These are phyloP conservation scores for Coleophoma eucalyptorum DNA, from an alignment of 2,329 filamentous ascomycete species.

Conservation along the genomic window DNA sequence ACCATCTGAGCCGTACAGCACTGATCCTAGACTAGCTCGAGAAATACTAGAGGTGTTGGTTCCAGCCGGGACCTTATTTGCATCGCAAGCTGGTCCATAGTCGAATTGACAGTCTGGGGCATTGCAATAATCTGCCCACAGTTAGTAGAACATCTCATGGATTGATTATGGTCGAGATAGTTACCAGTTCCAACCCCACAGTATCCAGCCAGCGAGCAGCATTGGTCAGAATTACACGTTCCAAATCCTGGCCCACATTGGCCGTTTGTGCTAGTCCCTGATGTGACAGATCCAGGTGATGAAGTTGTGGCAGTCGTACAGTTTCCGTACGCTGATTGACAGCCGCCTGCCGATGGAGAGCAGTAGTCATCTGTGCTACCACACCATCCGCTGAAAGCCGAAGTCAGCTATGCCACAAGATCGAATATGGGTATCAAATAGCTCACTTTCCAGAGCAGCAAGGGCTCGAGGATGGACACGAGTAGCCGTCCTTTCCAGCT, in stretches of 20 bases:
- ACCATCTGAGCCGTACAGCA: constrained; percentile 52
- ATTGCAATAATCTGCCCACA: constrained; percentile 44
- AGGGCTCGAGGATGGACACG: constrained; percentile 7
- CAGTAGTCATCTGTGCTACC: constrained; percentile 24
- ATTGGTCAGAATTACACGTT: constrained; percentile 15
- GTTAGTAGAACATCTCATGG: not conserved
- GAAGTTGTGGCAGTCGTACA: constrained; percentile 5
- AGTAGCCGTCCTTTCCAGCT: constrained; percentile 16
- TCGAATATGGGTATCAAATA: not conserved
- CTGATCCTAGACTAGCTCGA: constrained; percentile 44
- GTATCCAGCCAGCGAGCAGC: constrained; percentile 18
- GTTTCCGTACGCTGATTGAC: constrained; percentile 18
- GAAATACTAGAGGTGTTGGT: constrained; percentile 46
- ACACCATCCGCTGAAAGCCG: constrained; percentile 20
- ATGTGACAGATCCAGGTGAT: not conserved
- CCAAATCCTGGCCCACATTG: constrained; percentile 15
- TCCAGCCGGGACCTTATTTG: constrained; percentile 49
- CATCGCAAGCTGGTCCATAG: constrained; percentile 56
- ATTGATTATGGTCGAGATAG: not conserved
- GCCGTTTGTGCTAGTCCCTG: constrained; percentile 15
- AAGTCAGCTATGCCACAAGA: not conserved
- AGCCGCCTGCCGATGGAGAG: constrained; percentile 15
- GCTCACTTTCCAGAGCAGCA: constrained; percentile 14
- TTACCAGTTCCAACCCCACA: constrained; percentile 8
- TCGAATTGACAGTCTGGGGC: constrained; percentile 58